Percentiles rank a stretch among this genome's conserved stretches.
Conservation (phyloP, 306 rosid genomes). For the Dalbergia cultrata region DNA sequence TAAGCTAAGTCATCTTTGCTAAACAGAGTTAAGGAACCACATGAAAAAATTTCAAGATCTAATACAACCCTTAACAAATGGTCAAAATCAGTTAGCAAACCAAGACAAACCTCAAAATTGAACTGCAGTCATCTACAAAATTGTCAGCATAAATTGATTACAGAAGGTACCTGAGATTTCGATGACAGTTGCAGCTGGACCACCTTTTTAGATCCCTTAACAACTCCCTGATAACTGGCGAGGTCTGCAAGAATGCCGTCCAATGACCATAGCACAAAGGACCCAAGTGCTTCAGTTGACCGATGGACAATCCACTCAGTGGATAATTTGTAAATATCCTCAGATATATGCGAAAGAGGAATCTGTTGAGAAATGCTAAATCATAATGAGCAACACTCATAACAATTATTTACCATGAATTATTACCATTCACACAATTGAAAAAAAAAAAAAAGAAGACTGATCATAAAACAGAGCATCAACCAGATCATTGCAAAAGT, state of each 20-base stretch:
- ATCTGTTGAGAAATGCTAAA: slow-evolving; percentile 54
- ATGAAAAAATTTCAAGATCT: background rate
- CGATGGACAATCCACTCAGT: slow-evolving; percentile 70
- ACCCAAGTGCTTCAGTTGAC: slow-evolving; percentile 67
- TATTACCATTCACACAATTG: slow-evolving; percentile 7
- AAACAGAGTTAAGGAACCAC: slow-evolving; percentile 22
- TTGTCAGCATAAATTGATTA: background rate
- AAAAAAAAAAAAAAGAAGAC: background rate
- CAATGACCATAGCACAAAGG: slow-evolving; percentile 70
- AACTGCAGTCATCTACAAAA: background rate
- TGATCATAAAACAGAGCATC: background rate
- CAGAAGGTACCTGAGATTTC: slow-evolving; percentile 70
- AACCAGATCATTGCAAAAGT: slow-evolving; percentile 15
- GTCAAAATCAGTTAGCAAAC: background rate
- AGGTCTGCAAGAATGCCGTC: slow-evolving; percentile 73
- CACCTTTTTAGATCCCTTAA: slow-evolving; percentile 73
- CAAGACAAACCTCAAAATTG: background rate
- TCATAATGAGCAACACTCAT: slow-evolving; percentile 12
- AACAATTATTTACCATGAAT: background rate
- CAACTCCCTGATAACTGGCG: slow-evolving; percentile 60
- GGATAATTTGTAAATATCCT: slow-evolving; percentile 65
- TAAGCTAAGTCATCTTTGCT: background rate
- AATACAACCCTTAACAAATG: background rate
- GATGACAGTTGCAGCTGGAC: slow-evolving; percentile 65
- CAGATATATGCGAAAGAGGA: slow-evolving; percentile 73